Evolutionary conservation across 176 grass and related monocot genomes (phyloP), one percentile per base, ranked within the genome.

Genomic region (Bolboschoenus planiculmis): DNA sequence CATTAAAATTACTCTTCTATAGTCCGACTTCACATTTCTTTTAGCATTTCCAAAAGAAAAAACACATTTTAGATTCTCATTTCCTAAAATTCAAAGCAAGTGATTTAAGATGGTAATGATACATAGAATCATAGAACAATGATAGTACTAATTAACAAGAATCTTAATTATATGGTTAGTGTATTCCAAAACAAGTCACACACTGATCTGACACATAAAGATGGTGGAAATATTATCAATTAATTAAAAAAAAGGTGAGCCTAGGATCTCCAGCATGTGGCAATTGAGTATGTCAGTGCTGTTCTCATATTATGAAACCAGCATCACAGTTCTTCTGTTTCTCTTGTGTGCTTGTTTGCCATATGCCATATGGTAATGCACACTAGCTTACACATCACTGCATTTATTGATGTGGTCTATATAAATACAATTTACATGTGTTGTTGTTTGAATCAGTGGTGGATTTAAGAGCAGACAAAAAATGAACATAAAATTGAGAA

Each of bases 181-280:
- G 68, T 39, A 24, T 20, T 39, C 40, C 47, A 29, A 73, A 73
- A 27, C 68, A 73, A 26, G 40, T 47, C 20, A 73, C 39, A 27
- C 10, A 21, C 40, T 46, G n/a, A n/a, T n/a, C 40, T 46, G 68
- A 73, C 68, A 73, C 40, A 72, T 26, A 24, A 59, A 68, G 7
- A 61, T 70, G 18, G 36, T 42, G 24, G 24, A 26, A 10, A 60
- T 2, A 60, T 20, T 68, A 39, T 13, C 47, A 51, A 10, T 51
- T 51, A 15, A n/a, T n/a, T n/a, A 50, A 50, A 10, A 74, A 47
- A 44, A 47, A 48, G 21, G 42, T 75, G 11, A 50, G 3, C 10
- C 2, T 73, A 46, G 65, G 21, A 73, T 73, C 42, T 43, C n/a
- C 68, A 44, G 68, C 68, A 73, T 70, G 65, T 70, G 65, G 65